Evolutionary conservation across 2,329 filamentous ascomycete genomes (phyloP), one percentile per base, ranked within the genome.

Genomic region (Blastomyces percursus): DNA sequence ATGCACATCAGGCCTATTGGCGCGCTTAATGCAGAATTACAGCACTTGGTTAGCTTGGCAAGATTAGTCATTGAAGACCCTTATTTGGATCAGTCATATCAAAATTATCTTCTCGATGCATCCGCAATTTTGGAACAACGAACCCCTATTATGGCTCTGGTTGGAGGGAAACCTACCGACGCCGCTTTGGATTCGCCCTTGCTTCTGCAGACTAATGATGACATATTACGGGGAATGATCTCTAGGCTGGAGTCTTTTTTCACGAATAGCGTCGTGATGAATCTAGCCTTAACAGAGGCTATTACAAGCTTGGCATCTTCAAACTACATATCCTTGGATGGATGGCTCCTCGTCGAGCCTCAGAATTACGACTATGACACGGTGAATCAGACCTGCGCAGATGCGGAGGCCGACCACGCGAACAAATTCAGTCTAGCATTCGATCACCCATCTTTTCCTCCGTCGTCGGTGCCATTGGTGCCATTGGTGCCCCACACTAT

Each of bases 191-290:
- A 86, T 67, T 85, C 82, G 52, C 81, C 86, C 44, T 79, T 86
- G 56, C 84, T 83, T 71, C 84, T 89, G 9, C 78, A 89, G 1
- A 77, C 89, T 11, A 86, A 88, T 57, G 84, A 85, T 67, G 77
- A 79, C 8, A 77, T 86, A 7, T 75, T 85, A 61, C 76, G 75
- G 59, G 78, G 79, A 24, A 69, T 86, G 21, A 64, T 81, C n/a
- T 72, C 71, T 52, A 81, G 93, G 8, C 75, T 99, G 12, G 82
- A 87, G 54, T 86, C 82, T 0, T 99, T 97, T 70, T 91, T 96
- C 68, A 82, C 90, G 5, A 99, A 99, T 69, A 87, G 91, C 2
- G 86, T 97, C 2, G 91, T 96, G 68, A 92, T 89, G 2, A 99
- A 99, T 68, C 78, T 99, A 3, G 89, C 88, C 0, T 80, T 96